phyloP scores from a whole-genome alignment of 352 stramenopile genomes.

The Blastocystis sp. region DNA sequence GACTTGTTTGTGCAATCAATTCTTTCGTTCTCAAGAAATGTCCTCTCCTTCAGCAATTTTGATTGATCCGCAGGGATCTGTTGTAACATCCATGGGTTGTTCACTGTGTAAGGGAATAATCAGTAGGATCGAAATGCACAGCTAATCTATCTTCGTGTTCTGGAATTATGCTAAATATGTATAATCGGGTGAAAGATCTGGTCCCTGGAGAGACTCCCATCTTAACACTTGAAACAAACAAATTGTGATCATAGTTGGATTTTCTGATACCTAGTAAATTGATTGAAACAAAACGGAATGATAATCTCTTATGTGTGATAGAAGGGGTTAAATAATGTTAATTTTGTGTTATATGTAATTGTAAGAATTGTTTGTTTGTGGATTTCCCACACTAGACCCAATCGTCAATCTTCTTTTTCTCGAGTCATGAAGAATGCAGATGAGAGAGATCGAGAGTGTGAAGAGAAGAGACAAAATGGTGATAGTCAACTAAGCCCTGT shows the following conservation, averaged over 20 bases:
- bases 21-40: not conserved
- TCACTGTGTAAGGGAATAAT: not conserved
- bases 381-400: not conserved
- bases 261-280: not conserved
- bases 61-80: constrained; percentile 42
- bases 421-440: too few species aligned
- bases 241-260: not conserved
- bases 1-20: constrained; percentile 40
- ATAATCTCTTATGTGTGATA: constrained; percentile 38
- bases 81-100: constrained; percentile 32
- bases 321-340: not conserved
- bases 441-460: too few species aligned
- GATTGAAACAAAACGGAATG: constrained; percentile 8
- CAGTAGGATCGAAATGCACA: not conserved
- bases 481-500: too few species aligned
- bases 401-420: not conserved
- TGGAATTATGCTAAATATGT: constrained; percentile 43
- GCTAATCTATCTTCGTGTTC: constrained; percentile 17
- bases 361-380: constrained; percentile 36
- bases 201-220: constrained; percentile 22
- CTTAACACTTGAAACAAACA: constrained; percentile 42
- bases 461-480: too few species aligned
- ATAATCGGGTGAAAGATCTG: not conserved
- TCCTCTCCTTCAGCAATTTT: constrained; percentile 5
- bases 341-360: not conserved